Evolutionary conservation across 495 filamentous ascomycete genomes (phyloP), one percentile per base, ranked within the genome.

Genomic region (Elasticomyces elasticus): DNA sequence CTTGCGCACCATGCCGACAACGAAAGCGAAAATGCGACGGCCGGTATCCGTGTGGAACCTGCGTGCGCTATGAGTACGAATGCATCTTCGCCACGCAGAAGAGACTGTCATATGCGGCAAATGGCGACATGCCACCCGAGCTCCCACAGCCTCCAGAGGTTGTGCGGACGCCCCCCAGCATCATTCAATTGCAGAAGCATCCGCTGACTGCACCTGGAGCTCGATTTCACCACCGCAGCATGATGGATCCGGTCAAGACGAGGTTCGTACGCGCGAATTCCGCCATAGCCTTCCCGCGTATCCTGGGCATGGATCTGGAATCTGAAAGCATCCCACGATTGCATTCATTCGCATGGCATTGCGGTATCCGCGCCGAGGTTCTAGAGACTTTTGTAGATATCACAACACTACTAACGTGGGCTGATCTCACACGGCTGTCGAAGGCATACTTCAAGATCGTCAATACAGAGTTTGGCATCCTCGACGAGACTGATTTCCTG

Each of bases 291-390:
- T 78, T 77, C 54, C 71, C 75, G 7, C 64, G 71, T 22, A 72
- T 67, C 41, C 56, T 80, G 25, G 75, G 72, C 0, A 67, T 76
- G 43, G 71, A 71, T 20, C 63, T 79, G 22, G 74, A 76, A 27
- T 67, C 74, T 0, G 61, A 68, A 2, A 71, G 71, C 49, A 75
- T 74, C 11, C 76, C 76, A 0, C 66, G 71, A 19, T 52, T 77
- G 30, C 74, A 74, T 24, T 67, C 76, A 3, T 80, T 77, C 59
- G 76, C 67, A 0, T 80, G 75, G 76, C 77, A 79, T 62, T 58
- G 71, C 15, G 75, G 75, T 9, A 63, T 64, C 15, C 67, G 76
- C 22, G 40, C 61, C 13, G 59, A 63, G 45, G 23, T 31, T 4
- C 22, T 28, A 0, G 54, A 62, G n/a, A 11, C 30, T 15, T n/a